Evolutionary conservation across 2,329 filamentous ascomycete species (phyloP), one percentile per base, ranked within the genome.

Genomic region (Beauveria scarabaeidicola): DNA sequence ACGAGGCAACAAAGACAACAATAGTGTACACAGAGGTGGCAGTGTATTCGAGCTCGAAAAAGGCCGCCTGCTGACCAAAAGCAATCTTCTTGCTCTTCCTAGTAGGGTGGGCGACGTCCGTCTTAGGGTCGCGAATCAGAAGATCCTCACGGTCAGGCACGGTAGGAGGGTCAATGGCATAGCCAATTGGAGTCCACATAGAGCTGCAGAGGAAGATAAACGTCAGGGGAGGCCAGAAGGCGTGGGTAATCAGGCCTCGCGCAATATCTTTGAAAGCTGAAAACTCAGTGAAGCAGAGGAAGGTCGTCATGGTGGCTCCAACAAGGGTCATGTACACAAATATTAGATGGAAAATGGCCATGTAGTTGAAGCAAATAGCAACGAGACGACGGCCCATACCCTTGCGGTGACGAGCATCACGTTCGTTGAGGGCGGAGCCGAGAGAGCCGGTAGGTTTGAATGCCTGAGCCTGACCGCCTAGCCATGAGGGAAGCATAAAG

Each of bases 361-460:
- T 77, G 68, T 79, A 84, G 67, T 83, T 79, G 68, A 82, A 70
- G 5, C 84, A 67, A 44, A 84, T 81, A 21, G 76, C 78, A 67
- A 75, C 78, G 3, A 86, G 68, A 2, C 83, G 80, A 10, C 75
- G 74, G 61, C 76, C 74, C 68, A 86, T 78, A 60, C 78, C 77
- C 64, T 81, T 78, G 51, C 78, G 77, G 1, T 70, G 74, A 63
- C 75, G 74, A 7, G 77, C 71, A 63, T 84, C 78, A 38, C 84
- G 81, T 70, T 87, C 84, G 61, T 85, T 81, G 41, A 86, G 73
- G 0, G 76, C 75, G 1, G 79, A 81, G 27, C 75, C 73, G 9
- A 85, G 72, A 5, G 81, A 84, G 5, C 84, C 84, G 1, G 83
- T 84, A 0, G 83, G 78, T 66, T 81, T 82, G 73, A 86, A 86